A percentile compares a stretch with the other conserved stretches of the same genome.
Evolutionary conservation across 176 grass and related monocot genomes (phyloP).

Genomic region (Eleusine indica): DNA sequence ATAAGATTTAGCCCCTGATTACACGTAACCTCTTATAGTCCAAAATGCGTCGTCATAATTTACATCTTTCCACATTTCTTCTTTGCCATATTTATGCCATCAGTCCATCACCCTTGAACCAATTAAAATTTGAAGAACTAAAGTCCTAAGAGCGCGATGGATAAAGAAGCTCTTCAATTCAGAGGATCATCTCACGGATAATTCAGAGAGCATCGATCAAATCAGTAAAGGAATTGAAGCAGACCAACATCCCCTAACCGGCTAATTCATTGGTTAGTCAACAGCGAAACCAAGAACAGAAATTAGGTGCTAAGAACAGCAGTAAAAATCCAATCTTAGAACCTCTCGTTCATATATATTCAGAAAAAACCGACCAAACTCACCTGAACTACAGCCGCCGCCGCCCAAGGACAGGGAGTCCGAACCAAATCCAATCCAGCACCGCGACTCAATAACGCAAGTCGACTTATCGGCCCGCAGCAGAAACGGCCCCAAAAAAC

Average conservation of each 20-base stretch:
- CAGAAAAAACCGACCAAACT: slow-evolving; percentile 6
- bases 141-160: neutral
- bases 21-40: neutral
- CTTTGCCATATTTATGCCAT: neutral
- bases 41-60: neutral
- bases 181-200: neutral
- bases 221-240: neutral
- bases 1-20: slow-evolving; percentile 12
- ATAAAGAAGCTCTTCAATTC: neutral
- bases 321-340: neutral
- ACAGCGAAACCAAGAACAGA: neutral
- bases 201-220: neutral
- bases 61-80: slow-evolving; percentile 7
- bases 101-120: neutral
- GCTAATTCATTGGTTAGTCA: neutral
- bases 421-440: neutral
- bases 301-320: neutral
- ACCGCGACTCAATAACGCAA: neutral
- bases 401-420: neutral
- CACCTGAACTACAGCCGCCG: slow-evolving; percentile 25
- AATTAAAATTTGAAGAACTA: neutral
- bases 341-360: neutral
- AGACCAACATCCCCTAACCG: neutral
- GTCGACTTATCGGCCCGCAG: neutral
- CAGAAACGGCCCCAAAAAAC: neutral